These are phyloP conservation scores for Tylopilus sp. DNA, from an alignment of 768 basidiomycete genomes.

Conservation along the genomic window DNA sequence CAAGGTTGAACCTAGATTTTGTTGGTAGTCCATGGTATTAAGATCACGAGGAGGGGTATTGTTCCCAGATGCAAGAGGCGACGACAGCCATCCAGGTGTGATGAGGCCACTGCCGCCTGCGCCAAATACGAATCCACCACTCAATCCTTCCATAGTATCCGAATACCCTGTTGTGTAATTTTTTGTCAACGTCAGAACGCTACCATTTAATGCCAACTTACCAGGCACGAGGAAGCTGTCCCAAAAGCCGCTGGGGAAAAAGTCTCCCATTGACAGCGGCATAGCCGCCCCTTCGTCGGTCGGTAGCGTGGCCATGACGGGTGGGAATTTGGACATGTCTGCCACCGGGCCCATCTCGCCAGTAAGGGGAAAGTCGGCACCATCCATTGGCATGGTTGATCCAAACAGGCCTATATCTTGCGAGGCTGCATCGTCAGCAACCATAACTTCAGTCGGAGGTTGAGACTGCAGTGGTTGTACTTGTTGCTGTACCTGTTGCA, in stretches of 20 bases:
- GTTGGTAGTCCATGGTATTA: conserved; percentile 26
- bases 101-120: conserved; percentile 81
- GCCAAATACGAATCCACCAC: conserved; percentile 84
- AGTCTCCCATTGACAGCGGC: conserved; percentile 79
- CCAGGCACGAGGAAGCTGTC: conserved; percentile 85
- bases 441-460: conserved; percentile 16
- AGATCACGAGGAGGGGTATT: conserved; percentile 36
- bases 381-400: conserved; percentile 18
- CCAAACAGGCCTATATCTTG: conserved; percentile 31
- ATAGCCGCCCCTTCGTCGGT: conserved; percentile 39
- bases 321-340: conserved; percentile 82
- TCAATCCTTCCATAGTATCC: conserved; percentile 76
- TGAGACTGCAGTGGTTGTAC: conserved; percentile 22
- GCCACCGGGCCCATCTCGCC: conserved; percentile 83
- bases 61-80: conserved; percentile 57
- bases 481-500: conserved; percentile 13
- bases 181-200: conserved; percentile 3
- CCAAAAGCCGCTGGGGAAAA: conserved; percentile 80
- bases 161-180: conserved; percentile 56
- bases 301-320: conserved; percentile 69
- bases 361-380: conserved; percentile 61
- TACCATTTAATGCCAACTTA: conserved; percentile 33
- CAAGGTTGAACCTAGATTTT: conserved; percentile 22
- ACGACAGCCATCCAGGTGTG: conserved; percentile 63
- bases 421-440: conserved; percentile 15